Percentiles rank a stretch among this genome's conserved stretches.
Evolutionary conservation across 2,329 filamentous ascomycete genomes (phyloP).

Genomic region (Aspergillus caelatus): DNA sequence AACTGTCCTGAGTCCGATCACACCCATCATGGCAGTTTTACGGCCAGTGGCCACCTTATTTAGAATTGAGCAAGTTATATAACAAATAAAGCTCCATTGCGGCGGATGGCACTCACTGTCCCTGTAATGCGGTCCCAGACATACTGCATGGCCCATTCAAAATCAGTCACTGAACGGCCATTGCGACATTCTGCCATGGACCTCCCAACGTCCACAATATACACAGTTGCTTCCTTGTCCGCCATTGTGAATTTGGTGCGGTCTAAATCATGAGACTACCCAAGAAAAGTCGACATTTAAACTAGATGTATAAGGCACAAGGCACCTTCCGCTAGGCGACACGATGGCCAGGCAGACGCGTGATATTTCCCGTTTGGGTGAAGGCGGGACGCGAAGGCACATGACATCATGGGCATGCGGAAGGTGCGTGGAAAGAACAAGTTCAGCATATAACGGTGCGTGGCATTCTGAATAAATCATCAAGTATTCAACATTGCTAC

Average conservation of each 20-base stretch:
- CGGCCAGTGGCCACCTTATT: slow-evolving; percentile 63
- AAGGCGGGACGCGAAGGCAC: slow-evolving; percentile 39
- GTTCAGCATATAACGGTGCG: neutral
- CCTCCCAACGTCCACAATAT: slow-evolving; percentile 82
- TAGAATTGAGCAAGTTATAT: neutral
- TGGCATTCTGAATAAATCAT: neutral
- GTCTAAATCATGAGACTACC: neutral
- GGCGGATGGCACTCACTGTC: slow-evolving; percentile 58
- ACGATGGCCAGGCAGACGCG: slow-evolving; percentile 44
- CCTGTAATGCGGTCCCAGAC: slow-evolving; percentile 90
- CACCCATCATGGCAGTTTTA: slow-evolving; percentile 75
- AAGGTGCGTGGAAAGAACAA: neutral
- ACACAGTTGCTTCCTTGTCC: slow-evolving; percentile 89
- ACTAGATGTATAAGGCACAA: slow-evolving; percentile 6
- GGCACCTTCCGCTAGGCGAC: slow-evolving; percentile 17
- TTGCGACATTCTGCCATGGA: slow-evolving; percentile 77
- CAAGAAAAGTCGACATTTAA: slow-evolving; percentile 1
- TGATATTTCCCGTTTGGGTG: slow-evolving; percentile 40
- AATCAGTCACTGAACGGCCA: slow-evolving; percentile 74
- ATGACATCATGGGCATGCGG: slow-evolving; percentile 38
- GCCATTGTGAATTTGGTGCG: slow-evolving; percentile 64
- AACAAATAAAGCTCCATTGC: neutral
- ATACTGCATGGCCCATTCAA: slow-evolving; percentile 89
- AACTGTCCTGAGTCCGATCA: slow-evolving; percentile 82
- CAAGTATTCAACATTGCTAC: neutral